Evolutionary conservation across 805 yeast species (phyloP).

Genomic region (Teunomyces tritomae): DNA sequence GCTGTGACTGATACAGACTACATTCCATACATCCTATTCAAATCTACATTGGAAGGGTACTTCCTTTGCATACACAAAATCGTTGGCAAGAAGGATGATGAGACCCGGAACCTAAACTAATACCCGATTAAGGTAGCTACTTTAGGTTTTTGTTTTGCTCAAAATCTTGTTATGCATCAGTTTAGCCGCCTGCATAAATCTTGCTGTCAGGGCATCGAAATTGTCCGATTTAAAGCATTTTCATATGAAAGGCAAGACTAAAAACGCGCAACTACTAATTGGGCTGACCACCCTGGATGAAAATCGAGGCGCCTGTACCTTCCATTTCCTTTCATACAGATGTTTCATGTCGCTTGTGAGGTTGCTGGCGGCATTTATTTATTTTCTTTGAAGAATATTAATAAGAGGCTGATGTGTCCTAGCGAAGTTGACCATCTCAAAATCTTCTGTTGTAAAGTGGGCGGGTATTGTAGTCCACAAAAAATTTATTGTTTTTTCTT

Average conservation of each 20-base stretch:
- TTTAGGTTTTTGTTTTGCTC: neutral
- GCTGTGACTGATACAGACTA: neutral
- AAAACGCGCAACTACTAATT: neutral
- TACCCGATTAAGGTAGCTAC: neutral
- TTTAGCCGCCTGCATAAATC: slow-evolving; percentile 1
- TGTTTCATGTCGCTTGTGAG: neutral
- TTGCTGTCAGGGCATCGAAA: slow-evolving; percentile 2
- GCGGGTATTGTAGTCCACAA: neutral
- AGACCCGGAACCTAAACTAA: neutral
- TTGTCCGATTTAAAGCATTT: slow-evolving; percentile 1
- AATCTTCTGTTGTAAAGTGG: neutral
- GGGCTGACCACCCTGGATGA: neutral
- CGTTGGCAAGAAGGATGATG: neutral
- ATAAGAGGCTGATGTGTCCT: neutral
- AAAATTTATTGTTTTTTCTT: neutral
- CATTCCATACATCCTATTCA: no score
- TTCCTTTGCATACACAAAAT: neutral
- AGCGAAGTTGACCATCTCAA: neutral
- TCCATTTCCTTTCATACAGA: neutral
- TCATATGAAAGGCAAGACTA: neutral
- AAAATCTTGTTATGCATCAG: slow-evolving; percentile 1
- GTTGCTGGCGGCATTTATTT: neutral
- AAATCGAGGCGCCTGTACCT: neutral
- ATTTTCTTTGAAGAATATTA: neutral
- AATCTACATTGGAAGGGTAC: neutral